phyloP scores from a whole-genome alignment of 345 rosid genomes.

The Arabidopsis thaliana region DNA sequence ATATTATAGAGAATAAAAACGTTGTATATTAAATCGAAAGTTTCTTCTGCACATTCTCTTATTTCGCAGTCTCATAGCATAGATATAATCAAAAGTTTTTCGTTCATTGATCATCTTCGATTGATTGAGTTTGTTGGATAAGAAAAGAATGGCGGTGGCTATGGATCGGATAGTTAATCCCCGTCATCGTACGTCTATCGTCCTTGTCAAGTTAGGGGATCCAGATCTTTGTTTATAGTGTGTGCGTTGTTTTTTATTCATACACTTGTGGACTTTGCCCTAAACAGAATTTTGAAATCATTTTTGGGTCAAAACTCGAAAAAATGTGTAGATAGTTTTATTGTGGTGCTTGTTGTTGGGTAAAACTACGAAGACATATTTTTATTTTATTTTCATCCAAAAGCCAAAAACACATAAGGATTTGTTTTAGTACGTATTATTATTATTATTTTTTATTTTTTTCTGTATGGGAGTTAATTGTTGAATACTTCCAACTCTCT shows the following conservation, averaged over 20 bases:
- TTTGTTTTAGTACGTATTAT: not conserved
- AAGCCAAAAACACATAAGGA: too few species aligned
- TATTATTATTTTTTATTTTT: not conserved
- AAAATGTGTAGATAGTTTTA: too few species aligned
- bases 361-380: not conserved
- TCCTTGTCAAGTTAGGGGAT: slow-evolving; percentile 36
- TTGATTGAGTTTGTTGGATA: not conserved
- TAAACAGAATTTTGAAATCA: too few species aligned
- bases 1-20: slow-evolving; percentile 15
- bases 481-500: not conserved
- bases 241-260: too few species aligned
- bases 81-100: slow-evolving; percentile 31
- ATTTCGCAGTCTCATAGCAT: slow-evolving; percentile 22
- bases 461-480: not conserved
- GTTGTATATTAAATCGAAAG: not conserved
- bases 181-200: slow-evolving; percentile 42
- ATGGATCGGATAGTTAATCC: slow-evolving; percentile 46
- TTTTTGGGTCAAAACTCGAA: too few species aligned
- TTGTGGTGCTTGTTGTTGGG: not conserved
- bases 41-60: not conserved
- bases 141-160: slow-evolving; percentile 52
- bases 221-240: slow-evolving; percentile 39
- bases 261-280: too few species aligned
- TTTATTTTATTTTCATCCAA: too few species aligned
- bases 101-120: not conserved